Evolutionary conservation across 345 rosid genomes (phyloP), one percentile per base, ranked within the genome.

Genomic region (Tarenaya hassleriana): DNA sequence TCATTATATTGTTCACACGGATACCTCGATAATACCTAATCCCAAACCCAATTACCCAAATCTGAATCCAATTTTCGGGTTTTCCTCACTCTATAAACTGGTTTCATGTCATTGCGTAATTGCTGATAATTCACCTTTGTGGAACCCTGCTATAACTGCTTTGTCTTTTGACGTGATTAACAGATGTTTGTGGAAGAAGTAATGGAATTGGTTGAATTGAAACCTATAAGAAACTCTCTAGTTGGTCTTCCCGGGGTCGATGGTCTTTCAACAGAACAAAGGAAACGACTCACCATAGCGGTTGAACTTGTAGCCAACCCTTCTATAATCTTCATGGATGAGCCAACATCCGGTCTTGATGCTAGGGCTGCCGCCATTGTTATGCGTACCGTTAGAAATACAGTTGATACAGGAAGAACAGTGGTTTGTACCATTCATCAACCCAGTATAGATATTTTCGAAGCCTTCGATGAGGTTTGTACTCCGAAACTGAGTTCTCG

Each of bases 331-430:
- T 85, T 88, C 77, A 88, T 88, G 97, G 97, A 88, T 41, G 97
- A 88, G 57, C 97, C 97, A 8, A 85, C 97, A 13, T 81, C 97
- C 45, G 97, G 97, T 44, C 95, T 89, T 52, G 95, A 85, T 73
- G 95, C 97, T 12, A 75, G 97, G 76, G 95, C 95, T 27, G 97
- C 97, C 0, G 97, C 97, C 5, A 83, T 89, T 57, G 97, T 89
- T 52, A 86, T 89, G 95, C 87, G 97, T 1, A 81, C 97, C 0
- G 94, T 89, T 21, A 86, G 97, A 61, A 85, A 89, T 51, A 89
- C 97, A 0, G 97, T 79, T 32, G 97, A 89, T 55, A 89, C 97
- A 0, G 97, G 95, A n/a, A 89, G 97, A 73, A 89, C 97, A 11
- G 87, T 89, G 7, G 87, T 89, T 39, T 85, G 97, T 72, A 89